A percentile compares a stretch with the other conserved stretches of the same genome.
phyloP scores from a whole-genome alignment of 2,329 filamentous ascomycete genomes.

The Cercospora beticola region DNA sequence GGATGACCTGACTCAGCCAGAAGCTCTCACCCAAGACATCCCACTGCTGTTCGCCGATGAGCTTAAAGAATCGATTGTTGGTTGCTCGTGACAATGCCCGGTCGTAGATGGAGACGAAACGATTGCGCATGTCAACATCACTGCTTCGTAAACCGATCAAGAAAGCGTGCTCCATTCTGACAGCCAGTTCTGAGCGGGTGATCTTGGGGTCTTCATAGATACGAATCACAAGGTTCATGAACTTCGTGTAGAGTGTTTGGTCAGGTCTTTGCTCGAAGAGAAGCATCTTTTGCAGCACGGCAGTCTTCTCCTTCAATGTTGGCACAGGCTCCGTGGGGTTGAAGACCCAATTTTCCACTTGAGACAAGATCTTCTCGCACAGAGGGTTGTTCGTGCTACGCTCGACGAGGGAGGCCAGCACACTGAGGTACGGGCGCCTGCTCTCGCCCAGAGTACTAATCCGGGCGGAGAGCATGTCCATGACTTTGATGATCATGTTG shows the following conservation, averaged over 20 bases:
- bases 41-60: constrained; percentile 93
- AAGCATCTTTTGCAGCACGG: constrained; percentile 98
- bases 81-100: constrained; percentile 90
- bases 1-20: constrained; percentile 93
- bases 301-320: constrained; percentile 97
- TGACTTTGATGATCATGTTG: constrained; percentile 87
- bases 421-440: constrained; percentile 88
- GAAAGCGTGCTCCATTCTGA: constrained; percentile 97
- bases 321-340: constrained; percentile 92
- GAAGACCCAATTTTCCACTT: constrained; percentile 97
- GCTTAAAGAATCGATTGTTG: constrained; percentile 82
- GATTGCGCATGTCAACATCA: constrained; percentile 94
- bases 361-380: constrained; percentile 87
- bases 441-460: constrained; percentile 93
- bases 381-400: constrained; percentile 84
- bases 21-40: constrained; percentile 92
- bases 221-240: constrained; percentile 90
- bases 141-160: constrained; percentile 89
- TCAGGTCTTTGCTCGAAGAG: constrained; percentile 86
- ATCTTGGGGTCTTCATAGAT: constrained; percentile 99
- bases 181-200: constrained; percentile 89
- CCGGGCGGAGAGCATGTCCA: constrained; percentile 85
- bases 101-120: constrained; percentile 96
- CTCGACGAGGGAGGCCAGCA: constrained; percentile 90
- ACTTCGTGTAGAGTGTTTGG: constrained; percentile 82